phyloP scores from a whole-genome alignment of 2,329 filamentous ascomycete species.

The Fusarium protoensiforme region DNA sequence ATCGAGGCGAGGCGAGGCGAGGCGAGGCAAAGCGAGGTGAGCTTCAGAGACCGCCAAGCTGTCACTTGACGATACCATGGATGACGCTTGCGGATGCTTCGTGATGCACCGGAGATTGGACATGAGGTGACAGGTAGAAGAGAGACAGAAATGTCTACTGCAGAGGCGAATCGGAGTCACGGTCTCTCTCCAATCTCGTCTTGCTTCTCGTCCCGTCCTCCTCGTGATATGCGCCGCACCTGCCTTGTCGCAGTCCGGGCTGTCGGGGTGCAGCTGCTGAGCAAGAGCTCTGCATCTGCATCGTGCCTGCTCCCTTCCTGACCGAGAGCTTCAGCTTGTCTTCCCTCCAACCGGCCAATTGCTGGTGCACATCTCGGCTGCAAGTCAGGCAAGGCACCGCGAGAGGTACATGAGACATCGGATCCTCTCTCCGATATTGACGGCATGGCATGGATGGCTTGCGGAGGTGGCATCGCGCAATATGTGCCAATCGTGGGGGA shows the following conservation, averaged over 20 bases:
- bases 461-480: slow-evolving; percentile 38
- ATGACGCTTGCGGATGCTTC: not conserved
- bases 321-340: slow-evolving; percentile 8
- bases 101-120: not conserved
- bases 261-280: not conserved
- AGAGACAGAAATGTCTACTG: not conserved
- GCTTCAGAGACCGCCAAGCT: not conserved
- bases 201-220: not conserved
- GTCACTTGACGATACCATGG: not conserved
- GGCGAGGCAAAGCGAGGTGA: not conserved
- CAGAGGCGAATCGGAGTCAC: not conserved
- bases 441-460: slow-evolving; percentile 13
- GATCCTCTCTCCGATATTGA: slow-evolving; percentile 18
- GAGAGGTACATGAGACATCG: slow-evolving; percentile 33
- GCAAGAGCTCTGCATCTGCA: not conserved
- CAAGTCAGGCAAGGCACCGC: slow-evolving; percentile 17
- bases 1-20: not conserved
- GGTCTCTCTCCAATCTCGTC: not conserved
- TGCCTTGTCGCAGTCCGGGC: slow-evolving; percentile 17
- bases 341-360: slow-evolving; percentile 4
- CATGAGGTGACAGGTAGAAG: not conserved
- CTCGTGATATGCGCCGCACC: slow-evolving; percentile 8
- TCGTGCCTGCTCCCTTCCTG: not conserved
- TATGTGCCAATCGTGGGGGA: slow-evolving; percentile 40
- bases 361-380: slow-evolving; percentile 8